Evolutionary conservation across 2,329 filamentous ascomycete species (phyloP).

Genomic region (Teratosphaeria nubilosa): DNA sequence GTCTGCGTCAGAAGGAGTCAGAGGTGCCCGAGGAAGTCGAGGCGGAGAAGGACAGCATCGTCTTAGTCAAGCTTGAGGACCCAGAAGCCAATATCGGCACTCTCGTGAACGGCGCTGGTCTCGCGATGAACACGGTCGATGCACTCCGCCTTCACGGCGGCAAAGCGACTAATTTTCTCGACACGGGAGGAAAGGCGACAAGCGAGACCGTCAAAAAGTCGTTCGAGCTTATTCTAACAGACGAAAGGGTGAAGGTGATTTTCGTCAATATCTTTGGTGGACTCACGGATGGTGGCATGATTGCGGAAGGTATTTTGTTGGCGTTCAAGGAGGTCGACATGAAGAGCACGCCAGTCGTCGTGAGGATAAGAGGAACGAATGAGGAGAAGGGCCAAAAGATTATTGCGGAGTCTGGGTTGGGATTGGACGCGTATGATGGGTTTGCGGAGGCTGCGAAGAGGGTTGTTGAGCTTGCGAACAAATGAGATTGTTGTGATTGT

Average conservation of each 20-base stretch:
- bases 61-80: constrained; percentile 57
- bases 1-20: constrained; percentile 41
- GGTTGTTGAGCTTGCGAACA: constrained; percentile 48
- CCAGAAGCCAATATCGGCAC: constrained; percentile 60
- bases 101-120: constrained; percentile 77
- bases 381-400: constrained; percentile 60
- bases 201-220: constrained; percentile 67
- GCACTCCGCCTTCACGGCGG: constrained; percentile 60
- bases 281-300: constrained; percentile 69
- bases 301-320: constrained; percentile 62
- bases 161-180: constrained; percentile 70
- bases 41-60: constrained; percentile 62
- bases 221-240: constrained; percentile 63
- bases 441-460: constrained; percentile 64
- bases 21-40: constrained; percentile 50
- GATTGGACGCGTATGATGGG: constrained; percentile 60
- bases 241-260: constrained; percentile 60
- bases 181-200: constrained; percentile 83
- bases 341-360: constrained; percentile 56
- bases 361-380: constrained; percentile 64
- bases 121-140: constrained; percentile 87
- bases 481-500: background rate
- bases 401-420: constrained; percentile 57
- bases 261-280: constrained; percentile 66
- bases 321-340: constrained; percentile 59